phyloP scores from a whole-genome alignment of 2,329 filamentous ascomycete genomes.

The Ophiostoma novo-ulmi region DNA sequence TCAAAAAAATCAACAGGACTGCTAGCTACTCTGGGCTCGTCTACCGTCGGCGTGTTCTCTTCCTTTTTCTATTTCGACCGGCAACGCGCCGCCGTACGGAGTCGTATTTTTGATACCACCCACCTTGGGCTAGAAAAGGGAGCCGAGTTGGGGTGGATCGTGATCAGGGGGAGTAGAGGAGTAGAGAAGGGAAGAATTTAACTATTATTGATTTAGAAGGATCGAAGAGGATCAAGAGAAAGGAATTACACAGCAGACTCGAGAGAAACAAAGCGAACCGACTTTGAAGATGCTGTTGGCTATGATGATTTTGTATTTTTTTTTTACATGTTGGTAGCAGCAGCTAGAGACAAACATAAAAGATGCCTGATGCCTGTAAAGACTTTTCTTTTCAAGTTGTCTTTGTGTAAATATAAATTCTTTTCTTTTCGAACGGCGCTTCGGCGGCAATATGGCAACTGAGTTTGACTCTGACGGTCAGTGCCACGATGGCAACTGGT shows the following conservation, averaged over 20 bases:
- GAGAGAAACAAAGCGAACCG: too few species aligned
- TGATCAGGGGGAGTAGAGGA: not conserved
- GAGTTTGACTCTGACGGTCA: not conserved
- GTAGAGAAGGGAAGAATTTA: not conserved
- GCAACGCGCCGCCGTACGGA: constrained; percentile 21
- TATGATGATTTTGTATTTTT: not conserved
- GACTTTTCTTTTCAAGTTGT: not conserved
- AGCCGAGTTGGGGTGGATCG: constrained; percentile 9
- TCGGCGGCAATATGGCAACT: not conserved
- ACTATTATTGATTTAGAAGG: not conserved
- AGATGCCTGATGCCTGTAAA: too few species aligned
- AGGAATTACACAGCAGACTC: too few species aligned
- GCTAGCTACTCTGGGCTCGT: not conserved
- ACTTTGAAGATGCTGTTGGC: not conserved
- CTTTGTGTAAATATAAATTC: too few species aligned
- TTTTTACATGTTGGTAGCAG: too few species aligned
- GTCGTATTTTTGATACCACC: constrained; percentile 15
- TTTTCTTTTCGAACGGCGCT: too few species aligned
- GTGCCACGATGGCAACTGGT: not conserved
- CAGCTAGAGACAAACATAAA: too few species aligned
- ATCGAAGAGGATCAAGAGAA: too few species aligned
- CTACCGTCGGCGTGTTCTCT: not conserved
- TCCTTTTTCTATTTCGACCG: constrained; percentile 14
- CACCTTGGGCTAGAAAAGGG: constrained; percentile 4
- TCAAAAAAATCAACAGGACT: not conserved